Base-by-base conservation (phyloP, 495 filamentous ascomycete genomes). In the Neurospora terricola region DNA sequence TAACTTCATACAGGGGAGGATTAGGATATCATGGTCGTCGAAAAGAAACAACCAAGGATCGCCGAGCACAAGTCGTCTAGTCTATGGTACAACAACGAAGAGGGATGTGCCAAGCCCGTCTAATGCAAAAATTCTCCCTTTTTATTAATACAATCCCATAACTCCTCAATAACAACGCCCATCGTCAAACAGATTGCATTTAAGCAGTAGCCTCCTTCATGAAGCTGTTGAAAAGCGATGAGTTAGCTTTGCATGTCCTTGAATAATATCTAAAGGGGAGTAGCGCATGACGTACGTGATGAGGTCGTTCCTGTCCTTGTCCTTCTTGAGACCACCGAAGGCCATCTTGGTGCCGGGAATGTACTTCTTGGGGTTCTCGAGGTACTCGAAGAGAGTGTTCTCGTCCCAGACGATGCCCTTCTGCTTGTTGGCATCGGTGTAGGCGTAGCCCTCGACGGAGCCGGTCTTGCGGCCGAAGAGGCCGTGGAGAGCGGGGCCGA, bases 331-430 rank as follows among this genome's bases (percentile, higher is more conserved):
- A 81, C 96, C 96, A 87, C 96, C 96, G 84, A 99, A 99, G 80
- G 96, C 96, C 96, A 99, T 99, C 93, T 99, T 99, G 84, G 96
- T 99, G 77, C 96, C 96, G 79, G 96, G 96, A 75, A 99, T 98
- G 90, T 82, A 87, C 83, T 87, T 87, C 83, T 87, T 87, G 81
- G 85, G 85, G 84, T 87, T 86, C 82, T 87, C 85, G 69, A 86
- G 84, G 84, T 87, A 86, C n/a, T 81, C 83, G 79, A 87, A 87
- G 78, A 99, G 88, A 84, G 93, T 90, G 76, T 89, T 84, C 84
- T 97, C 90, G 76, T 92, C 87, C 96, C 96, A 99, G 77, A 83
- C 86, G 77, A 99, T 89, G 82, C 88, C 94, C 87, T 97, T 97
- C 80, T 92, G 86, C 92, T 97, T 97, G 91, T 99, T 99, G 87